Percentiles rank a stretch among this genome's conserved stretches.
phyloP scores from a whole-genome alignment of 257 asterid genomes.

The Fraxinus cuspidata region DNA sequence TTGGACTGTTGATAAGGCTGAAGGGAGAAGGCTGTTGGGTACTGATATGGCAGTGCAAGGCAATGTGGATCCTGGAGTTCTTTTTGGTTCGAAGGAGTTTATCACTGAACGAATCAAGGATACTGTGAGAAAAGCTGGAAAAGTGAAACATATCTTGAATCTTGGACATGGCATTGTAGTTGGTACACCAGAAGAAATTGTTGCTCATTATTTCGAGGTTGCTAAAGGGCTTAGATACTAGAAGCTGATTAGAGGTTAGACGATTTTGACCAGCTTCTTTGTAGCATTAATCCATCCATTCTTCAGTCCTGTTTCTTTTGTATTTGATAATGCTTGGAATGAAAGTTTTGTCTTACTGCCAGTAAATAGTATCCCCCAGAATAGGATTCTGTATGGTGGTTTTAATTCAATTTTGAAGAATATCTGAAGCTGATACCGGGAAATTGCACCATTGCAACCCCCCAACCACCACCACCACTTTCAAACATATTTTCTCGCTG shows the following conservation, averaged over 20 bases:
- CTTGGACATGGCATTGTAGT: conserved; percentile 97
- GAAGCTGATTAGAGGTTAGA: conserved; percentile 10
- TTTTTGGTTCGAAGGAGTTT: conserved; percentile 91
- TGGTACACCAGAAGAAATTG: conserved; percentile 97
- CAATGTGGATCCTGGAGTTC: conserved; percentile 94
- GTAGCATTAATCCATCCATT: conserved; percentile 27
- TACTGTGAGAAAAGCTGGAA: conserved; percentile 87
- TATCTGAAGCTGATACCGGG: too few relatives aligned
- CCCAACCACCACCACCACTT: too few relatives aligned
- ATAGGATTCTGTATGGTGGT: too few relatives aligned
- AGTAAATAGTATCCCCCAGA: too few relatives aligned
- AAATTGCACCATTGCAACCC: too few relatives aligned
- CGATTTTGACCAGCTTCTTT: conserved; percentile 4
- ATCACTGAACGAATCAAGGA: conserved; percentile 79
- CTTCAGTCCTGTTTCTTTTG: conserved; percentile 11
- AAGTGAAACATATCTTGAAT: conserved; percentile 86
- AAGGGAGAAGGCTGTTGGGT: conserved; percentile 80
- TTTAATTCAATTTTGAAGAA: too few relatives aligned
- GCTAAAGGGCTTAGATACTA: conserved; percentile 85
- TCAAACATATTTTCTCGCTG: too few relatives aligned
- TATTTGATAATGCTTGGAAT: background rate
- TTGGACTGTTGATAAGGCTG: conserved; percentile 98
- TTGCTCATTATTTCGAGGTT: conserved; percentile 95
- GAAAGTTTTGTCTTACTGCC: background rate
- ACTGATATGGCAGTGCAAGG: conserved; percentile 88